Base-by-base conservation (phyloP, 805 yeast genomes). In the Candida boleticola region DNA sequence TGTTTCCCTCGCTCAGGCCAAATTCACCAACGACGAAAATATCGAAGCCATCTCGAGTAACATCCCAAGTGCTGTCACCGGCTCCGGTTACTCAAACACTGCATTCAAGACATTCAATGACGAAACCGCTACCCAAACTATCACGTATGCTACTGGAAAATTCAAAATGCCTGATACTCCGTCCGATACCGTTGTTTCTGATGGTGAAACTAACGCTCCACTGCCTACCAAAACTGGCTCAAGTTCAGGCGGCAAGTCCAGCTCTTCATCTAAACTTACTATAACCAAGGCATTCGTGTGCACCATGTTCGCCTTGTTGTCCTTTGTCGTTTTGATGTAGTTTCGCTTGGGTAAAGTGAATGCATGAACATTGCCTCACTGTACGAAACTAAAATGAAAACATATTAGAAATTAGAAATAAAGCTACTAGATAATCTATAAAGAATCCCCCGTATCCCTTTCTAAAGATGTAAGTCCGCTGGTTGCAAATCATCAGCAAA, bases 31-130 rank as follows among this genome's bases (percentile, higher is more conserved):
- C 40, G 56, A 57, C 11, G 65, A 64, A 43, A 58, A 77, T 42
- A 69, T 80, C 35, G 79, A 78, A 40, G 66, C 60, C 5, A 73
- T 82, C 30, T 46, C 63, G 3, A 47, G 68, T 9, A 36, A 63
- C 6, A 72, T 81, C 34, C 85, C 86, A 14, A 62, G 70, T 29
- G 31, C 31, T 13, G 14, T 13, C 6, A 13, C 11, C 5, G 31
- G 17, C 14, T 17, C 31, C 5, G 11, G 11, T n/a, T 29, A 29
- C 14, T 29, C 31, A 13, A 13, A n/a, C 6, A 29, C 31, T 5
- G 14, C 11, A 29, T 29, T 29, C 31, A 7, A 13, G 14, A 29
- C 31, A 13, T n/a, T n/a, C 11, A 29, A 13, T 7, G 14, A 5
- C 14, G 31, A 29, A 29, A 13, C 31, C 17, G 11, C 31, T 29